Conservation (phyloP, 2,329 filamentous ascomycete species). For the Waltergamsia citrina region DNA sequence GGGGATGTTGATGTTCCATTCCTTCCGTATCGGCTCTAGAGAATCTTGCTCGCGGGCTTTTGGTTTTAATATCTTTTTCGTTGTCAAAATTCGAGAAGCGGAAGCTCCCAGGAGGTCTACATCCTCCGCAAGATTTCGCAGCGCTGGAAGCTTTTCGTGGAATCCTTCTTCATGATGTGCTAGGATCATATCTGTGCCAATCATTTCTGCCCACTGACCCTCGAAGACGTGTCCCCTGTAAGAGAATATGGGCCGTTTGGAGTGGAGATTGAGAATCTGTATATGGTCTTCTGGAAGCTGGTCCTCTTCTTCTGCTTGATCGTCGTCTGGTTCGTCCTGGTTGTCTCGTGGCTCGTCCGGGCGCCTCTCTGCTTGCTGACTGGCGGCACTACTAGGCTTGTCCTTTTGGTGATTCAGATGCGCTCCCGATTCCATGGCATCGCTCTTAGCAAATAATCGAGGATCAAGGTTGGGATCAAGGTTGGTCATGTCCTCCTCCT, state of each 20-base stretch:
- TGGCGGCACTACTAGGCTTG: too few relatives aligned
- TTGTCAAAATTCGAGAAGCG: slow-evolving; percentile 59
- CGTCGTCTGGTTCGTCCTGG: slow-evolving; percentile 1
- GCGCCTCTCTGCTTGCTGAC: too few relatives aligned
- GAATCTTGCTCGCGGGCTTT: slow-evolving; percentile 24
- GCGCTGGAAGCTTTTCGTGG: slow-evolving; percentile 25
- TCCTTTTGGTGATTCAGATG: too few relatives aligned
- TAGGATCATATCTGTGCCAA: slow-evolving; percentile 79
- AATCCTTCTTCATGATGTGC: slow-evolving; percentile 33
- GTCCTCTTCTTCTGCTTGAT: slow-evolving; percentile 5
- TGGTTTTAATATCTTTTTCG: slow-evolving; percentile 49
- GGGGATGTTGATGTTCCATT: slow-evolving; percentile 35
- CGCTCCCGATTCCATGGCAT: background rate
- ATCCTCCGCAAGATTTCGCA: slow-evolving; percentile 43
- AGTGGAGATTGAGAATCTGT: slow-evolving; percentile 78
- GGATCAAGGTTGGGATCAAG: slow-evolving; percentile 4
- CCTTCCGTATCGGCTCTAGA: slow-evolving; percentile 27
- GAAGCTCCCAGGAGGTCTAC: slow-evolving; percentile 67
- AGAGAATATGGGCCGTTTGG: slow-evolving; percentile 64
- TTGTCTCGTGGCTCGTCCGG: background rate
- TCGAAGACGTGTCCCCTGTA: slow-evolving; percentile 72
- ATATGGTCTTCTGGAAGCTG: slow-evolving; percentile 32
- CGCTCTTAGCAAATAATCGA: too few relatives aligned
- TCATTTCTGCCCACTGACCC: slow-evolving; percentile 71
- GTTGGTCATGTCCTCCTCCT: slow-evolving; percentile 1